These are phyloP conservation scores for Senecio squalidus DNA, from an alignment of 140 eudicot genomes.

Conservation along the genomic window DNA sequence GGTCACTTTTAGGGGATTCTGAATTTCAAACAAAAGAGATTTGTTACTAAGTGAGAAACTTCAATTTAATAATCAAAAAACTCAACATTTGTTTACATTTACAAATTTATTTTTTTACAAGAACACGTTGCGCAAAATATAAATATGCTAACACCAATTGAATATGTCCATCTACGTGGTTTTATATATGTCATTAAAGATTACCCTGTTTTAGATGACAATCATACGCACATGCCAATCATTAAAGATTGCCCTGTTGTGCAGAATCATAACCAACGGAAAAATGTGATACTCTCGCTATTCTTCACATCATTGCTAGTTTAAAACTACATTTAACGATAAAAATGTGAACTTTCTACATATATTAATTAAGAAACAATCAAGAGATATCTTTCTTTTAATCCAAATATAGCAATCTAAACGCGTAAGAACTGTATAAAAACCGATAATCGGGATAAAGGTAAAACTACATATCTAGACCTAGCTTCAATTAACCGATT, in stretches of 20 bases:
- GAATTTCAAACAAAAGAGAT: background rate
- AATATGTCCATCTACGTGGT: background rate
- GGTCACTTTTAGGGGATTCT: conserved; percentile 64
- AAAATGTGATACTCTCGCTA: background rate
- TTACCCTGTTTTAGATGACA: too few species aligned
- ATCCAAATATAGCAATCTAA: conserved; percentile 4
- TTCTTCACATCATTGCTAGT: background rate
- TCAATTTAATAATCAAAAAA: background rate
- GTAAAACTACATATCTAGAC: background rate
- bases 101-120: background rate
- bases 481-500: background rate
- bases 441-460: conserved; percentile 2
- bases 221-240: too few species aligned
- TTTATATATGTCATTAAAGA: too few species aligned
- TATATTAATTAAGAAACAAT: background rate
- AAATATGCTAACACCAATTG: background rate
- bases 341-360: conserved; percentile 1
- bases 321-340: background rate
- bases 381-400: background rate
- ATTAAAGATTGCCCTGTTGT: background rate
- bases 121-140: background rate
- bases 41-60: background rate
- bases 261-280: too few species aligned
- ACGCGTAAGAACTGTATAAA: background rate
- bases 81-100: background rate